These are phyloP conservation scores for Mycena galopus DNA, from an alignment of 768 basidiomycete species.

Conservation along the genomic window DNA sequence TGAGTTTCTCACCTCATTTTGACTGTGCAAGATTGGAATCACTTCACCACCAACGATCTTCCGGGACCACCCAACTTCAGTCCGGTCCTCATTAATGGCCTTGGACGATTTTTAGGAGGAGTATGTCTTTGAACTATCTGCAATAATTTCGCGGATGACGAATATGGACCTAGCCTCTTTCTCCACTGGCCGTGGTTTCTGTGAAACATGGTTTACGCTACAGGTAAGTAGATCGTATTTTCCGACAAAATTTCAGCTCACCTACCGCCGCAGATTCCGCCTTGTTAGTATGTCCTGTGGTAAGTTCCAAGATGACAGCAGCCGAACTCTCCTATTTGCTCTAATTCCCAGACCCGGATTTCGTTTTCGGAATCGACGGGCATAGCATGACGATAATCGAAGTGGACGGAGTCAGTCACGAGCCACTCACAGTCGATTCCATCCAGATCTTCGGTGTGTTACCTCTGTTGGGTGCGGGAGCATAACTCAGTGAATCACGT, in stretches of 20 bases:
- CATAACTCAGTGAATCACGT: background rate
- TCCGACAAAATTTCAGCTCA: background rate
- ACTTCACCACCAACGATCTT: constrained; percentile 14
- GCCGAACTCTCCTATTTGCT: constrained; percentile 34
- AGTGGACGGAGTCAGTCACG: constrained; percentile 49
- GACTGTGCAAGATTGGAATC: background rate
- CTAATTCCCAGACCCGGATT: constrained; percentile 45
- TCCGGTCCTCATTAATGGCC: constrained; percentile 51
- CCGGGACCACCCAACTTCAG: constrained; percentile 44
- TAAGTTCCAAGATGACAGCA: background rate
- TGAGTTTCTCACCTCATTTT: no score
- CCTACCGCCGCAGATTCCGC: background rate
- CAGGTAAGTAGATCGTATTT: background rate
- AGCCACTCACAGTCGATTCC: constrained; percentile 49
- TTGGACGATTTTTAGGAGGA: constrained; percentile 49
- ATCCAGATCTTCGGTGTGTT: constrained; percentile 46
- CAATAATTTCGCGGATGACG: background rate
- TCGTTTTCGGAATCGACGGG: constrained; percentile 50
- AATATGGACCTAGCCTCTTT: background rate
- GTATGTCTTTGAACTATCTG: constrained; percentile 41
- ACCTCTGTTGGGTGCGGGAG: background rate
- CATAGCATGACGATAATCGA: constrained; percentile 56
- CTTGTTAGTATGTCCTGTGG: background rate
- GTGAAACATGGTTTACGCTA: background rate
- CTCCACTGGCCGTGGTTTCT: background rate